Conservation (phyloP, 768 basidiomycete genomes). For the Collybia sordida region DNA sequence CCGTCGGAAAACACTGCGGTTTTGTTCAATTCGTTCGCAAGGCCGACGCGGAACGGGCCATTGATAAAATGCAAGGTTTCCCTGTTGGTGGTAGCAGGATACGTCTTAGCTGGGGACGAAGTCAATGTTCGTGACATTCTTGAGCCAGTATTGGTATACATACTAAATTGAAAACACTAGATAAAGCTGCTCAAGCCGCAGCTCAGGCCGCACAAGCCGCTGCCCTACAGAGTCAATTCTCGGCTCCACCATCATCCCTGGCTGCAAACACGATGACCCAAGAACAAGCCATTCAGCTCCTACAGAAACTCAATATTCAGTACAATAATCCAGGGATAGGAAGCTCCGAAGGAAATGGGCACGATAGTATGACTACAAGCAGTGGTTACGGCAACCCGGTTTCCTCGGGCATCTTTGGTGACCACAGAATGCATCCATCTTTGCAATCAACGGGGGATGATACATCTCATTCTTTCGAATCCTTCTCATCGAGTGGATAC, state of each 20-base stretch:
- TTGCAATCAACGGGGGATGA: conserved; percentile 17
- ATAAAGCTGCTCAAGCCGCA: conserved; percentile 89
- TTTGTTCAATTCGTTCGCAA: conserved; percentile 95
- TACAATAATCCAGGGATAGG: conserved; percentile 14
- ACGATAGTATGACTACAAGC: conserved; percentile 7
- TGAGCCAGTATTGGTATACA: not conserved
- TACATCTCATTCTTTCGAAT: conserved; percentile 14
- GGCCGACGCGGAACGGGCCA: conserved; percentile 87
- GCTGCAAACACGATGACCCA: conserved; percentile 41
- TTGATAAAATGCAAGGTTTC: conserved; percentile 97
- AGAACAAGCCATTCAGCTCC: conserved; percentile 62
- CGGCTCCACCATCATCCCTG: conserved; percentile 17
- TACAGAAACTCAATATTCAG: conserved; percentile 54
- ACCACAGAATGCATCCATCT: conserved; percentile 18
- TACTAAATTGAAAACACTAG: conserved; percentile 32
- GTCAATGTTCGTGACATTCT: conserved; percentile 66
- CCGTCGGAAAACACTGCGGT: conserved; percentile 92
- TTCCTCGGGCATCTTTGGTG: conserved; percentile 8
- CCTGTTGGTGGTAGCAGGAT: conserved; percentile 92
- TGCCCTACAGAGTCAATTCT: conserved; percentile 52
- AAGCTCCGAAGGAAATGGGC: conserved; percentile 9
- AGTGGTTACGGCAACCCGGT: conserved; percentile 5
- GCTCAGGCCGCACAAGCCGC: conserved; percentile 81
- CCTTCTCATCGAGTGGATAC: conserved; percentile 18
- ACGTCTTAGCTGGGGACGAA: conserved; percentile 89